These are phyloP conservation scores for Cladosporium sp. DNA, from an alignment of 2,329 filamentous ascomycete species.

Conservation along the genomic window DNA sequence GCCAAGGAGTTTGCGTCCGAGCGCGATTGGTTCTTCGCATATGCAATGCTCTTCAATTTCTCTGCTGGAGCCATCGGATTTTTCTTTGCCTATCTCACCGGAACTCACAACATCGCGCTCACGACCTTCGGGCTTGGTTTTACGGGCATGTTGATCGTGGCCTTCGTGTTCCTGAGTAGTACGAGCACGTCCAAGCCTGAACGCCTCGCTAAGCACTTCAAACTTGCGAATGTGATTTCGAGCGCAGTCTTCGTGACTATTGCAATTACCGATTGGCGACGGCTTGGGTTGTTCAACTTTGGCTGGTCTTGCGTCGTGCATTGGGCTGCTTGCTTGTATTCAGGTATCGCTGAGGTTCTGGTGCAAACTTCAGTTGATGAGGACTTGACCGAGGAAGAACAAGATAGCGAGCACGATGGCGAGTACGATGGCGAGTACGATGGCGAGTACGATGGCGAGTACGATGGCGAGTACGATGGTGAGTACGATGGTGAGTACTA, in stretches of 20 bases:
- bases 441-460: no score
- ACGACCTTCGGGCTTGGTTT: not conserved
- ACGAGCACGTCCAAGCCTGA: not conserved
- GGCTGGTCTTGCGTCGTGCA: not conserved
- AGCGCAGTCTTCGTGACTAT: not conserved
- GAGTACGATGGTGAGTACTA: no score
- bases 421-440: no score
- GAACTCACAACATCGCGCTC: not conserved
- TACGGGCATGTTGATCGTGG: not conserved
- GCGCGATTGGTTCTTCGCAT: not conserved
- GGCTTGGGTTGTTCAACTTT: no score
- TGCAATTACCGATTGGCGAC: not conserved
- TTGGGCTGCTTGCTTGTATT: not conserved
- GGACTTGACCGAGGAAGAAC: not conserved
- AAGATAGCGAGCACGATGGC: no score
- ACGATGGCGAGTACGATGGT: no score
- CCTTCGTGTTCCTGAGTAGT: not conserved
- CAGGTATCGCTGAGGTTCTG: not conserved
- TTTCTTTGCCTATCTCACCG: not conserved
- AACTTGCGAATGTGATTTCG: not conserved
- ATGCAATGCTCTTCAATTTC: not conserved
- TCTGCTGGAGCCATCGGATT: not conserved
- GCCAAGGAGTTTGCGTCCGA: not conserved
- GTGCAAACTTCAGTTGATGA: not conserved
- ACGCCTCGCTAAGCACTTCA: not conserved